Evolutionary conservation across 108 stramenopile genomes (phyloP), one percentile per base, ranked within the genome.

Genomic region (Cylindrotheca closterium): DNA sequence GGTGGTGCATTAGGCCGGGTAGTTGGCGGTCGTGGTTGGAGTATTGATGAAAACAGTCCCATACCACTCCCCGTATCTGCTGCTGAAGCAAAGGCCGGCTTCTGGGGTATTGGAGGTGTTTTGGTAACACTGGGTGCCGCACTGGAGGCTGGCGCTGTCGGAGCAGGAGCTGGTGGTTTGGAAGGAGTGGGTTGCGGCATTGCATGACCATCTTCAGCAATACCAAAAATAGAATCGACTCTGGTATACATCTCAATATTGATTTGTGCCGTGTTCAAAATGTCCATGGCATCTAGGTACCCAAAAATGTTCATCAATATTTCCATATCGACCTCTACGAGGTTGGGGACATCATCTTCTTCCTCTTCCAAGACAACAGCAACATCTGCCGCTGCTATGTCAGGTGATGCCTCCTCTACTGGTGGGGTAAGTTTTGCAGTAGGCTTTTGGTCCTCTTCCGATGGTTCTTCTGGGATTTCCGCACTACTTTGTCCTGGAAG

Each of bases 201-300:
- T 7, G 29, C 58, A 25, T 66, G 68, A 0, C 55, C 71, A 63
- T 71, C 80, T 49, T 67, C 81, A 21, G 77, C 74, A 34, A 84
- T 71, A 22, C 83, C 92, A 79, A 90, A 93, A 51, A 93, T 71
- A 34, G 56, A 52, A 74, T 93, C 84, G 28, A 93, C 75, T 56
- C 74, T 70, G 58, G 75, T 74, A 70, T 85, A 88, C 83, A 93
- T 77, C 7, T 47, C 37, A 60, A 85, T 74, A 50, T 86, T 90
- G 15, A 78, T 75, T 73, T 90, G 87, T 33, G 92, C 92, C 26
- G 80, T 78, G 63, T 80, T 83, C 42, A 93, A 71, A 46, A 93
- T 82, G 69, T 90, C 92, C 12, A 84, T 28, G 2, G 92, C 83
- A 60, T 88, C 87, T 51, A 85, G 48, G 54, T 76, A 88, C 25